Base-by-base conservation (phyloP, 2,329 filamentous ascomycete genomes). In the Talaromyces rugulosus region DNA sequence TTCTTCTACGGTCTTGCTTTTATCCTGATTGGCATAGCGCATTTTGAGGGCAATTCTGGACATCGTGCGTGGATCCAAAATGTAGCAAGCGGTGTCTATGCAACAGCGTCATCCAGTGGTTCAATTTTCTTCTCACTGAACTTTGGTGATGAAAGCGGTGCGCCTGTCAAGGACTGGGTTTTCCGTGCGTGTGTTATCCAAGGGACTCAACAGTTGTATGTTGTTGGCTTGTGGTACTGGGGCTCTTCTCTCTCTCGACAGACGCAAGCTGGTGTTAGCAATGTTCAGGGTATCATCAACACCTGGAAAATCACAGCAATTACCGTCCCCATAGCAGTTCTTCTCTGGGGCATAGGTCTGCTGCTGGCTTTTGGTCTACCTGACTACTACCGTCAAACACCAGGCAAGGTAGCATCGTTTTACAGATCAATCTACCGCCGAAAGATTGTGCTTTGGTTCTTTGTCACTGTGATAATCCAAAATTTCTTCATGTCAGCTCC, bases 381-480 rank as follows among this genome's bases (percentile, higher is more conserved):
- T 5, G 83, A 84, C 65, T 89, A 86, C 75, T 89, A 89, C 74
- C 85, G 85, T 54, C 85, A 87, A 69, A 76, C 80, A 14, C 87
- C 87, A 0, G 87, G 87, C 63, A 82, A 81, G 53, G 83, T 89
- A 1, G 87, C 87, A 0, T 85, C 83, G 18, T 89, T 89, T 77
- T 89, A 89, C 74, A 80, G 77, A 59, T 84, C 85, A 2, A 78
- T 89, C 7, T 78, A 83, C 64, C 80, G 85, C 54, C 83, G 87
- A 63, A 88, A 87, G 74, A 85, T 89, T 63, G 82, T 89, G 52
- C 77, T 87, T 12, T 89, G 87, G 87, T 89, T 88, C 76, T 85
- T 88, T 72, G 74, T 86, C 62, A 82, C 84, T 3, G 84, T 89
- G 50, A 76, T 88, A 62, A 74, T 89, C 34, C 86, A 89, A 69